Conservation (phyloP, 805 yeast species). For the Myxozyma monticola region DNA sequence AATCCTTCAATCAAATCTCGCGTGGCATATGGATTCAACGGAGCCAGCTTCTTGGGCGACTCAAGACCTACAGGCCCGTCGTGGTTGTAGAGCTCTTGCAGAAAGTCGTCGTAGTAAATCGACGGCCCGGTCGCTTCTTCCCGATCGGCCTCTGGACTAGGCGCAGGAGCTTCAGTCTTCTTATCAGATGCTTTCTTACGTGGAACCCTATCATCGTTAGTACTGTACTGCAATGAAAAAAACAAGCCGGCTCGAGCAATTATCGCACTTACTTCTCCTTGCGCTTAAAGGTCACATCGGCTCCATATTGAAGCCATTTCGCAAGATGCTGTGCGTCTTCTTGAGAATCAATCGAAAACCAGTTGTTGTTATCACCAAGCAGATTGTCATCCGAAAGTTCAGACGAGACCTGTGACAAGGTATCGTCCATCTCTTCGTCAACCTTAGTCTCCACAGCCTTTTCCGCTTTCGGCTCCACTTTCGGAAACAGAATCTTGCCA, state of each 20-base stretch:
- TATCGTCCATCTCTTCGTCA: constrained; percentile 8
- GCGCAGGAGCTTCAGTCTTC: not conserved
- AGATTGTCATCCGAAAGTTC: constrained; percentile 17
- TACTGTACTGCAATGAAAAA: too few relatives aligned
- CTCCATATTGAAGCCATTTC: constrained; percentile 20
- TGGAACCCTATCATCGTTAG: not conserved
- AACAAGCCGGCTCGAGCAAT: too few relatives aligned
- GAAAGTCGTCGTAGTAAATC: constrained; percentile 15
- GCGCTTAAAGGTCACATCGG: constrained; percentile 5
- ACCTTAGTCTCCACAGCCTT: constrained; percentile 1
- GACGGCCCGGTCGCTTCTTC: not conserved
- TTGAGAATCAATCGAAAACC: constrained; percentile 21
- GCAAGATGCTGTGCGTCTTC: constrained; percentile 26
- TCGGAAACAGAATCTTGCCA: constrained; percentile 25
- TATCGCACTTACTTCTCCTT: constrained; percentile 2
- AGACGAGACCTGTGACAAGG: constrained; percentile 16
- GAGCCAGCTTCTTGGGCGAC: constrained; percentile 7
- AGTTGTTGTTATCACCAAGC: constrained; percentile 26
- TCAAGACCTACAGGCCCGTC: not conserved
- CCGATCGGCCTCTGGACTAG: not conserved
- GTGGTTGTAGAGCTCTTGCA: constrained; percentile 11
- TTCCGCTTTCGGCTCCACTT: not conserved
- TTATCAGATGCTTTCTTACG: not conserved
- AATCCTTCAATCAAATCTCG: constrained; percentile 17
- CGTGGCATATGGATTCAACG: constrained; percentile 11